These are phyloP conservation scores for Paramarasmius palmivorus DNA, from an alignment of 1,284 basidiomycete species.

Conservation along the genomic window DNA sequence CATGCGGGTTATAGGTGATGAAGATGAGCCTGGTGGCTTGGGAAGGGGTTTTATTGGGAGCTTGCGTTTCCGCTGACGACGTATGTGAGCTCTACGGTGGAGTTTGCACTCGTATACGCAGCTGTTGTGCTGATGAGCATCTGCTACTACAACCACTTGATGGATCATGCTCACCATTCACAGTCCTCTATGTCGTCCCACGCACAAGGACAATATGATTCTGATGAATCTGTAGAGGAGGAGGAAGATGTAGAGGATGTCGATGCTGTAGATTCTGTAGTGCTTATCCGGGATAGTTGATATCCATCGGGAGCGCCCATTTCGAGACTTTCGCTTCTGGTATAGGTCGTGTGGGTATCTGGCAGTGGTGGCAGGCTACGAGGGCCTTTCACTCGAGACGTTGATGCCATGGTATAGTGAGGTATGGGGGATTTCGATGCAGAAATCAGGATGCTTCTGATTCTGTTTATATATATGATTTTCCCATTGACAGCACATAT, in stretches of 20 bases:
- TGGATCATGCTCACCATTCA: slow-evolving; percentile 9
- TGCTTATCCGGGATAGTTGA: slow-evolving; percentile 20
- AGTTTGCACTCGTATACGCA: slow-evolving; percentile 12
- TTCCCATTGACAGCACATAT: too few relatives aligned
- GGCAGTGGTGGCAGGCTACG: not conserved
- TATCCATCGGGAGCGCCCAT: not conserved
- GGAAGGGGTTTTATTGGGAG: slow-evolving; percentile 16
- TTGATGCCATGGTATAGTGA: not conserved
- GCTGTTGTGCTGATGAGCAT: slow-evolving; percentile 1
- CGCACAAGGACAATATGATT: not conserved
- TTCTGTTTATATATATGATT: too few relatives aligned
- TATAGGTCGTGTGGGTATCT: too few relatives aligned
- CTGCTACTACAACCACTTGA: not conserved
- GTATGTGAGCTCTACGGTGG: slow-evolving; percentile 15
- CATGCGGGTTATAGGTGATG: too few relatives aligned
- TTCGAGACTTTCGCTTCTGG: not conserved
- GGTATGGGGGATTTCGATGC: not conserved
- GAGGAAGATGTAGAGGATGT: slow-evolving; percentile 21
- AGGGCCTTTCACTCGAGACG: slow-evolving; percentile 3
- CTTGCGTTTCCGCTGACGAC: slow-evolving; percentile 10
- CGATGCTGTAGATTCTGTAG: slow-evolving; percentile 22
- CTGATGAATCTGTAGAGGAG: slow-evolving; percentile 1
- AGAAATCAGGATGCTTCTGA: not conserved
- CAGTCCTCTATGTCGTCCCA: not conserved
- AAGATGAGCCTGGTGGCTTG: slow-evolving; percentile 5